Base-by-base conservation (phyloP, 1,284 basidiomycete genomes). In the Sporisorium reilianum region DNA sequence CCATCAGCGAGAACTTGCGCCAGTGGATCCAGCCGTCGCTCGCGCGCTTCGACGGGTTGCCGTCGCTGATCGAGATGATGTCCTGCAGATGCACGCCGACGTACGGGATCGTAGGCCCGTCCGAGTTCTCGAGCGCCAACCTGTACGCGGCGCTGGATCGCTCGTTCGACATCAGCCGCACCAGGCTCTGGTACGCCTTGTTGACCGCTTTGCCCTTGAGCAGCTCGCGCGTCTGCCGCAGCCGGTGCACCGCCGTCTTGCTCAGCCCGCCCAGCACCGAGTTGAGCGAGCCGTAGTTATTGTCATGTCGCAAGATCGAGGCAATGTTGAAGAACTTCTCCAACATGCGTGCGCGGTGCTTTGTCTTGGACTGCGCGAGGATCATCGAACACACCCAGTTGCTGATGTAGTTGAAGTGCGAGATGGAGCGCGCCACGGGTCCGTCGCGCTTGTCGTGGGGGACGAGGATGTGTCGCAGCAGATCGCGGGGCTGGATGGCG, bases 321-420 rank as follows among this genome's bases (percentile, higher is more conserved):
- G 78, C 80, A 18, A 80, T 73, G 66, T 77, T 78, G 70, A 77
- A 77, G 42, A 80, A 81, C 62, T 81, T 81, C 28, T 82, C 80
- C 57, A 82, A 44, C 75, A 82, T 78, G 34, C 71, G 40, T 16
- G 78, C 79, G 4, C 80, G 75, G 38, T 68, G 64, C 66, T 82
- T 82, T 9, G 68, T 66, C 62, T 81, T 80, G 26, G 60, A 54
- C 58, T 82, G 79, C 20, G 72, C 75, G 32, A 82, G 64, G 56
- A 82, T 79, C 77, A 82, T 80, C 18, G 78, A 74, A 49, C 75
- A 79, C 3, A 82, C 78, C 80, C 80, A 82, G 51, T 65, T 68
- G 20, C 78, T 80, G 49, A 80, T 68, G 65, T 82, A 82, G 61
- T 82, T 82, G 56, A 82, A 82, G 64, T 82, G 80, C 18, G 70